Evolutionary conservation across 495 filamentous ascomycete genomes (phyloP), one percentile per base, ranked within the genome.

Genomic region (Aspergillus haitiensis): DNA sequence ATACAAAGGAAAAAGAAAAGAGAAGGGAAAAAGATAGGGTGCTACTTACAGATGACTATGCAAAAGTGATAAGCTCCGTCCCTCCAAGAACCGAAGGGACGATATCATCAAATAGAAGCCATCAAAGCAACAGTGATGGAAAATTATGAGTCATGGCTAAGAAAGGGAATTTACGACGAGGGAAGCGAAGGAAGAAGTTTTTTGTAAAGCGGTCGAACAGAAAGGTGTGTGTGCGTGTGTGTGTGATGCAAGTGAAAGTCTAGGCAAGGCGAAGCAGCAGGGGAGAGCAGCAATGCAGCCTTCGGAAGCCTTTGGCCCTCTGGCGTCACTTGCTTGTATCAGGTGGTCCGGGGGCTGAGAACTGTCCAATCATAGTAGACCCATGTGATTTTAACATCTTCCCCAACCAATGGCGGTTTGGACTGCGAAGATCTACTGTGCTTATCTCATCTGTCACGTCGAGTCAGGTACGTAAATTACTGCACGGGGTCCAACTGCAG

Each of bases 261-360:
- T 45, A 49, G 45, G 64, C 49, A 60, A 59, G 56, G 57, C 54
- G 46, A 58, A 60, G 52, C 16, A 53, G 53, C 37, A 55, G 44
- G 13, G 49, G 40, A 59, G 57, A 47, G 55, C 21, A 63, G 27
- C 42, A 18, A 9, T 21, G n/a, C 37, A 27, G 21, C 53, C 35
- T 55, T 47, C 31, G 40, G 34, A 27, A 47, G 27, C 40, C 52
- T 47, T 45, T 11, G 39, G 44, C 32, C 21, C 15, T 59, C 59
- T 70, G 64, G 64, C 64, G 67, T 70, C 67, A 70, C 59, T 67
- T 42, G 59, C 58, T 56, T 27, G 52, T 67, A 70, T 70, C 67
- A 67, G 63, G 64, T 66, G 64, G 59, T 58, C 54, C 21, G 40
- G 32, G 31, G 12, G 40, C 35, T 18, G 21, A 13, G 2, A 2